Base-by-base conservation (phyloP, 2,329 filamentous ascomycete species). In the Arthrobotrys conoides region DNA sequence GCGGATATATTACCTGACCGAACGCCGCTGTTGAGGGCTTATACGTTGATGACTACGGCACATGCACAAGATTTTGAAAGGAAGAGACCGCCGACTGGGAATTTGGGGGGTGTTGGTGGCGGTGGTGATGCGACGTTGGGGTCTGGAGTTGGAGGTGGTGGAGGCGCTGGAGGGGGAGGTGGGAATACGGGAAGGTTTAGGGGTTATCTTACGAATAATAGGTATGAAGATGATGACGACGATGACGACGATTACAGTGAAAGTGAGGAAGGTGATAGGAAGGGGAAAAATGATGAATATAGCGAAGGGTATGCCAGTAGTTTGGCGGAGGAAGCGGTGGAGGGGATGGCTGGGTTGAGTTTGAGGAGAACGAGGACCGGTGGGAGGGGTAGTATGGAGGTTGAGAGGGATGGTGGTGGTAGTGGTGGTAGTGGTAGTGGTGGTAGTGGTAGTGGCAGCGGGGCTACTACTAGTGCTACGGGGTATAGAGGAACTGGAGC, bases 51-150 rank as follows among this genome's bases (percentile, higher is more conserved):
- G 81, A 92, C 93, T 3, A 88, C 91, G 79, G 95, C 95, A 5
- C 96, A 98, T 84, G 91, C 89, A 78, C 92, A 97, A 84, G 95
- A 98, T 85, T 98, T 97, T 83, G 92, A 96, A 85, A 92, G 96
- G 86, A 92, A 90, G 83, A 88, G 89, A 80, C 88, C 86, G 30
- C 87, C 87, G 0, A 86, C 86, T 41, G 82, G 83, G 44, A 82
- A 83, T 9, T 3, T 6, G 27, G 27, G 27, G 3, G 27, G 3
- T 30, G 27, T 30, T 30, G 27, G 27, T 6, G 30, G 6, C 14
- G 53, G 27, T 6, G 53, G 18, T 5, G 18, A 22, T 20, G 82
- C 33, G 5, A 36, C 33, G 8, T 36, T 83, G 61, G 84, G 38
- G n/a, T n/a, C n/a, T 20, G 27, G 16, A n/a, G n/a, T n/a, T 16